These are phyloP conservation scores for Lentinula aciculospora DNA, from an alignment of 768 basidiomycete genomes.

Conservation along the genomic window DNA sequence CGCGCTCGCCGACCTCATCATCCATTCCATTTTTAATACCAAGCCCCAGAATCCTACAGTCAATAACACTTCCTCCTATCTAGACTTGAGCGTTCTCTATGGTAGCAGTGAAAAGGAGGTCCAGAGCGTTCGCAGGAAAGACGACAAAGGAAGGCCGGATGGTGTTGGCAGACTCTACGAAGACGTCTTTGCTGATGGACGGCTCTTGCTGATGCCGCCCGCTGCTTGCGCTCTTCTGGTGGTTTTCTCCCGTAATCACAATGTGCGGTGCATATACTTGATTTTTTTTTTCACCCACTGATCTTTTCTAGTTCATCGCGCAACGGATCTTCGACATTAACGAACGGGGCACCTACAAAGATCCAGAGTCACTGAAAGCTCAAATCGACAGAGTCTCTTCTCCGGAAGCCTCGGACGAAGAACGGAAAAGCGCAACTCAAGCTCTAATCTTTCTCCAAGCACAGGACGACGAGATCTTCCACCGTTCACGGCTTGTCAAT, in stretches of 20 bases:
- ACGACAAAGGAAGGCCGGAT: slow-evolving; percentile 17
- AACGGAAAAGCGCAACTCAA: neutral
- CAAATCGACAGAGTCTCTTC: neutral
- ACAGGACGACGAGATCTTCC: slow-evolving; percentile 78
- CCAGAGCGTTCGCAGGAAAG: slow-evolving; percentile 47
- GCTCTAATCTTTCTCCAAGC: slow-evolving; percentile 19
- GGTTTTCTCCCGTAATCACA: slow-evolving; percentile 55
- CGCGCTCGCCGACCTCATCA: slow-evolving; percentile 73
- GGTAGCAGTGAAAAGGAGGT: slow-evolving; percentile 42
- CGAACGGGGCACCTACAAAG: slow-evolving; percentile 38
- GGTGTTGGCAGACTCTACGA: slow-evolving; percentile 63
- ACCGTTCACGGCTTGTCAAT: slow-evolving; percentile 68
- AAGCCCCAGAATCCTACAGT: slow-evolving; percentile 38
- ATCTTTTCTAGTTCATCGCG: slow-evolving; percentile 42
- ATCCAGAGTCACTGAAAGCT: slow-evolving; percentile 16
- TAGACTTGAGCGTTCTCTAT: slow-evolving; percentile 73
- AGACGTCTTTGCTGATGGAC: slow-evolving; percentile 63
- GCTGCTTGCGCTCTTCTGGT: slow-evolving; percentile 48
- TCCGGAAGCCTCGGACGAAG: neutral
- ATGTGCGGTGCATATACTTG: slow-evolving; percentile 26
- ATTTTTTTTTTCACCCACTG: neutral
- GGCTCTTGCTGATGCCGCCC: slow-evolving; percentile 49
- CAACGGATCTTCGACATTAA: slow-evolving; percentile 48
- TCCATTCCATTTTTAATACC: slow-evolving; percentile 65
- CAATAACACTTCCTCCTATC: slow-evolving; percentile 67